phyloP scores from a whole-genome alignment of 345 rosid species.

The Bruguiera gymnorhiza region DNA sequence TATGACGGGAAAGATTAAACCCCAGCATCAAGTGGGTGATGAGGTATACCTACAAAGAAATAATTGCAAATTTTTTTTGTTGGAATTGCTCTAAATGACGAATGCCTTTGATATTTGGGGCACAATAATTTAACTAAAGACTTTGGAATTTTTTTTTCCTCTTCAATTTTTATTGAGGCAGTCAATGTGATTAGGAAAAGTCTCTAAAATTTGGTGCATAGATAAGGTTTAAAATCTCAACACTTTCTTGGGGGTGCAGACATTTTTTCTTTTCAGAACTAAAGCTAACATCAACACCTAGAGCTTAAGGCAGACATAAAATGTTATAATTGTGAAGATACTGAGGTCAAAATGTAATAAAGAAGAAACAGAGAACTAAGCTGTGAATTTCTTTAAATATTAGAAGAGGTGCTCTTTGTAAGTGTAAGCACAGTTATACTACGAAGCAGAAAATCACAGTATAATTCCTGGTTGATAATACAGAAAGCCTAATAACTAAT shows the following conservation, averaged over 20 bases:
- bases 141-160: not conserved
- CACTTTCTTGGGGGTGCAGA: not conserved
- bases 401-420: no score
- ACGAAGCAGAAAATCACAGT: no score
- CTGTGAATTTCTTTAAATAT: no score
- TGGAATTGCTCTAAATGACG: not conserved
- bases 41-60: slow-evolving; percentile 39
- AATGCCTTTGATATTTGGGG: not conserved
- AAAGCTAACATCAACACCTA: not conserved
- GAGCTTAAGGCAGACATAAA: no score
- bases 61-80: not conserved
- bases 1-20: slow-evolving; percentile 34
- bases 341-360: no score
- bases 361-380: no score
- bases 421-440: no score
- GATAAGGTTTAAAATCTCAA: not conserved
- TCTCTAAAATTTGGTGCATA: not conserved
- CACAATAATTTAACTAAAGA: not conserved
- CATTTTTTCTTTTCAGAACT: not conserved
- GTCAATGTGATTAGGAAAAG: not conserved
- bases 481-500: no score
- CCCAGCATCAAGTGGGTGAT: slow-evolving; percentile 21
- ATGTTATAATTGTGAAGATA: no score
- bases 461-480: no score
- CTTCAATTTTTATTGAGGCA: not conserved